Evolutionary conservation across 2,329 filamentous ascomycete genomes (phyloP), one percentile per base, ranked within the genome.

Genomic region (Fusarium longipes): DNA sequence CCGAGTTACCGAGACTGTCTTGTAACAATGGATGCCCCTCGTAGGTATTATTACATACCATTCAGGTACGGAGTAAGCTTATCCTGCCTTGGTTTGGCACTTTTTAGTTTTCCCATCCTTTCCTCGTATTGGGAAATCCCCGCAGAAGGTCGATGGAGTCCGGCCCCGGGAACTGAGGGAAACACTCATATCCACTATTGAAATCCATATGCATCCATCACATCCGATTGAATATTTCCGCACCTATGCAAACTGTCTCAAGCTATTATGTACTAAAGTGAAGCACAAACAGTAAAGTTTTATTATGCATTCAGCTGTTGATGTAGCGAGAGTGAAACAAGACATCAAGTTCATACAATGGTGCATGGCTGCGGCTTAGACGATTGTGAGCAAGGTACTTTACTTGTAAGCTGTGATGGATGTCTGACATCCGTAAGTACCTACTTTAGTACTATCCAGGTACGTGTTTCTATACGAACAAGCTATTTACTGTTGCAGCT

Each of bases 61-160:
- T 58, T 57, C 32, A 57, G 38, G 44, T 48, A 48, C 50, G 24
- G 39, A 51, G n/a, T 42, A 48, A 56, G 60, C 70, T 62, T 72
- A 49, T 43, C 59, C 51, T 29, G 9, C 60, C 45, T 67, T 14
- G 57, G 61, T 52, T 50, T 65, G 62, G 33, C 24, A 40, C 33
- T n/a, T 35, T 18, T 25, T 25, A 36, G n/a, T 33, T 40, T 29
- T 42, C 12, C 36, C 24, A 50, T 25, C 57, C 36, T 14, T 36
- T 39, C 45, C 58, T 72, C 70, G 65, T 71, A 71, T 72, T 71
- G 51, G 56, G 40, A 55, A 57, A 66, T 67, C 68, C 51, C 47
- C 44, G 38, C 42, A 52, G 20, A 24, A 43, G 49, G 27, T 25
- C 32, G 18, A n/a, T 24, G 8, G 24, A 25, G 22, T 49, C 22